These are phyloP conservation scores for Neoboletus brunneissimus DNA, from an alignment of 768 basidiomycete genomes.

Conservation along the genomic window DNA sequence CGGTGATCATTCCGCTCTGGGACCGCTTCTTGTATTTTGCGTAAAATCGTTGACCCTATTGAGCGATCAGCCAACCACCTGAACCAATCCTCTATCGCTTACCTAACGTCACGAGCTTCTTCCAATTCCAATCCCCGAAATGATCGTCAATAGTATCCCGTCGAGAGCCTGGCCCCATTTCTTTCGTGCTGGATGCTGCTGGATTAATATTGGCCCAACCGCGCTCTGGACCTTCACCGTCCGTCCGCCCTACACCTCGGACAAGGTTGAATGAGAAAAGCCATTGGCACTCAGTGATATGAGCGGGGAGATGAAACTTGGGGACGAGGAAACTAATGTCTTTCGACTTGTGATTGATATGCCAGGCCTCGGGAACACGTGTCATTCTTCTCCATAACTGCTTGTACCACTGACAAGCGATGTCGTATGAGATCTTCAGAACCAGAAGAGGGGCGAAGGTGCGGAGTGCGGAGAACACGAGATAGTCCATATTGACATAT, in stretches of 20 bases:
- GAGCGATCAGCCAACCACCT: no score
- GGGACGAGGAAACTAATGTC: neutral
- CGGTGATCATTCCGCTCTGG: neutral
- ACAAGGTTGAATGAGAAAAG: neutral
- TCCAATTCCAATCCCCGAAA: neutral
- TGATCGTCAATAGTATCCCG: neutral
- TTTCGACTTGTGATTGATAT: neutral
- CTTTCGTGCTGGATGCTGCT: constrained; percentile 30
- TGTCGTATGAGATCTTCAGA: neutral
- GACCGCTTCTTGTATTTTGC: neutral
- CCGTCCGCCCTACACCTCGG: neutral
- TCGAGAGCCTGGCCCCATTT: constrained; percentile 34
- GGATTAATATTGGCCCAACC: constrained; percentile 37
- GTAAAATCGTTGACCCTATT: neutral
- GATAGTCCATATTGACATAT: neutral
- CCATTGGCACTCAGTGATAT: neutral
- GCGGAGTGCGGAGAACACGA: neutral
- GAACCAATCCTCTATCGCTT: no score
- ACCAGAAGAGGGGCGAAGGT: neutral
- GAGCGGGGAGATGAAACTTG: neutral
- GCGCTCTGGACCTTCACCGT: constrained; percentile 35
- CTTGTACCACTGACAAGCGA: neutral
- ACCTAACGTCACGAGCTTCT: neutral
- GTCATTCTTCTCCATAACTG: neutral
- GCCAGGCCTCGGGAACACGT: neutral